These are phyloP conservation scores for Aotearoamyces nothofagi DNA, from an alignment of 2,329 filamentous ascomycete genomes.

Conservation along the genomic window DNA sequence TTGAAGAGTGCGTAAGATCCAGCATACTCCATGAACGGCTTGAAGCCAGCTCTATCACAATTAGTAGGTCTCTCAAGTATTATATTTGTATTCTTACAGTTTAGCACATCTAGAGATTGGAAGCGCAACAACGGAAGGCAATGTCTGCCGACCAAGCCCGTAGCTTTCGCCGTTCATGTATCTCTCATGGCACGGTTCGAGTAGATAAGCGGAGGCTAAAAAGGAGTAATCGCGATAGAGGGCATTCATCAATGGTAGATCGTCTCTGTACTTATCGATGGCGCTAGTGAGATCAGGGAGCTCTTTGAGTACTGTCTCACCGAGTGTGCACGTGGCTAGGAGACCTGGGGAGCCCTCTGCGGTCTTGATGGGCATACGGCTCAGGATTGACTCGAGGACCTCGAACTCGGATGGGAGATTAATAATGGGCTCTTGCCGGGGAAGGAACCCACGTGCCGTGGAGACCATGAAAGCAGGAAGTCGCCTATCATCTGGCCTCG, in stretches of 20 bases:
- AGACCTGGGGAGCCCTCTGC: slow-evolving; percentile 60
- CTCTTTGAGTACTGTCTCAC: slow-evolving; percentile 55
- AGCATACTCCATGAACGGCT: slow-evolving; percentile 83
- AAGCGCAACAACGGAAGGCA: slow-evolving; percentile 62
- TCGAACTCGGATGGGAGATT: slow-evolving; percentile 60
- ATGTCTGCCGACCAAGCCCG: slow-evolving; percentile 56
- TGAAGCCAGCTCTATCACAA: slow-evolving; percentile 46
- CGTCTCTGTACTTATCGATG: slow-evolving; percentile 56
- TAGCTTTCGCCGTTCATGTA: slow-evolving; percentile 59
- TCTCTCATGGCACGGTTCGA: slow-evolving; percentile 78
- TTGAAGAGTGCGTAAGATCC: slow-evolving; percentile 56
- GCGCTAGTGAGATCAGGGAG: slow-evolving; percentile 63
- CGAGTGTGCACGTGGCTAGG: slow-evolving; percentile 58
- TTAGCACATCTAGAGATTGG: slow-evolving; percentile 75
- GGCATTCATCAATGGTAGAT: slow-evolving; percentile 70
- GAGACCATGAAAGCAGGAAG: slow-evolving; percentile 69
- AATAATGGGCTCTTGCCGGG: slow-evolving; percentile 45
- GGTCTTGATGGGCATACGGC: slow-evolving; percentile 67
- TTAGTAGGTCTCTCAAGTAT: slow-evolving; percentile 2
- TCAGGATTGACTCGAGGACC: slow-evolving; percentile 53
- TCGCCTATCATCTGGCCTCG: slow-evolving; percentile 42
- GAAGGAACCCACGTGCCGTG: slow-evolving; percentile 59
- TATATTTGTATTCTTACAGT: slow-evolving; percentile 46
- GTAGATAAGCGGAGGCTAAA: slow-evolving; percentile 73
- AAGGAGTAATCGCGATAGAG: slow-evolving; percentile 88